These are phyloP conservation scores for Dactylellina haptotyla DNA, from an alignment of 2,329 filamentous ascomycete genomes.

Conservation along the genomic window DNA sequence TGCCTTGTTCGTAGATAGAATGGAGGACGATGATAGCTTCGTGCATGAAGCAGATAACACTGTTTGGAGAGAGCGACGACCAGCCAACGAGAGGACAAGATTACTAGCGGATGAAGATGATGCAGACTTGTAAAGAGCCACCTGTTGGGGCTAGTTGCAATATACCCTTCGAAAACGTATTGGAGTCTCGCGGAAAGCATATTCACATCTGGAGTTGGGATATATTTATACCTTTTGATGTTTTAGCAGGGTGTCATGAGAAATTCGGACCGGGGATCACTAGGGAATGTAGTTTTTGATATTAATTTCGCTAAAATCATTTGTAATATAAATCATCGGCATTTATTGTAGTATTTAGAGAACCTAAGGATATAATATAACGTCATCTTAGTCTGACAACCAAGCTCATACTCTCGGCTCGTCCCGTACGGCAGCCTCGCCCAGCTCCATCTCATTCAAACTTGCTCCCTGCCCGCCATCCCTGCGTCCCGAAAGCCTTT, in stretches of 20 bases:
- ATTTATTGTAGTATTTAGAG: too few relatives aligned
- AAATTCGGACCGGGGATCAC: not conserved
- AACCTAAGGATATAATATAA: too few relatives aligned
- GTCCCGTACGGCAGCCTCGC: too few relatives aligned
- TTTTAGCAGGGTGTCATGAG: not conserved
- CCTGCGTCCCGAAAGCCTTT: too few relatives aligned
- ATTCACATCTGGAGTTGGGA: constrained; percentile 1
- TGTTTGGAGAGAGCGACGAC: constrained; percentile 22
- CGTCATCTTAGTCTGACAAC: too few relatives aligned
- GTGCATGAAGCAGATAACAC: constrained; percentile 37
- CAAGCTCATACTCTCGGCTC: too few relatives aligned
- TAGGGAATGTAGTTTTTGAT: not conserved
- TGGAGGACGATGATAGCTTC: constrained; percentile 36
- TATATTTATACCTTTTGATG: not conserved
- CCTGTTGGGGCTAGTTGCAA: not conserved
- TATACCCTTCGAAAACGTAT: constrained; percentile 9
- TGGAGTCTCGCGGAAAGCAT: not conserved
- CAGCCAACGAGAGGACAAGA: constrained; percentile 40
- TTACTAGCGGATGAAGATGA: constrained; percentile 42
- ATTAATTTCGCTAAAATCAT: too few relatives aligned
- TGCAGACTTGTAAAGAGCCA: constrained; percentile 11
- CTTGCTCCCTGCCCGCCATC: not conserved
- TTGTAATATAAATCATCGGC: too few relatives aligned
- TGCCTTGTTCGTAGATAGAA: constrained; percentile 32
- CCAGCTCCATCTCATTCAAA: too few relatives aligned